These are phyloP conservation scores for Paraleonurus japonicus DNA, from an alignment of 257 asterid species.

Conservation along the genomic window DNA sequence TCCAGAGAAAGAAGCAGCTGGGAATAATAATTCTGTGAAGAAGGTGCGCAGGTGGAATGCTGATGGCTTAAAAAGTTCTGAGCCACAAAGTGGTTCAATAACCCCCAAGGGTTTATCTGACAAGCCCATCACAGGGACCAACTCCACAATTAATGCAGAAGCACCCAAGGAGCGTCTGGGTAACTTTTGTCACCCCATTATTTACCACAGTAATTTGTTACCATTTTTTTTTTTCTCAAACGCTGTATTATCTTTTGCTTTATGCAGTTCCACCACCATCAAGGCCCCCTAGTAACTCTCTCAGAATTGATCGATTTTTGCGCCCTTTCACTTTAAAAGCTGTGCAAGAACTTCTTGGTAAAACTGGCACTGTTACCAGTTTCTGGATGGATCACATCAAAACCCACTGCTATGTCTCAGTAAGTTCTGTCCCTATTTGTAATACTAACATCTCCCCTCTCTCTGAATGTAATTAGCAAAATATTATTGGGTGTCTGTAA, in stretches of 20 bases:
- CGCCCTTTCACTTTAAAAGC: conserved; percentile 92
- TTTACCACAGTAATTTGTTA: not conserved
- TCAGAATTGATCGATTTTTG: conserved; percentile 73
- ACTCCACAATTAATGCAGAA: conserved; percentile 42
- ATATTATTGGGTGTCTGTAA: conserved; percentile 6
- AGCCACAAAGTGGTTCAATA: conserved; percentile 41
- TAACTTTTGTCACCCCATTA: conserved; percentile 29
- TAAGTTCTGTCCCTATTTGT: conserved; percentile 36
- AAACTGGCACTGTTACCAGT: conserved; percentile 59
- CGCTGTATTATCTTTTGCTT: conserved; percentile 9
- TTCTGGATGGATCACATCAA: conserved; percentile 96
- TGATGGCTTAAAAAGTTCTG: conserved; percentile 50
- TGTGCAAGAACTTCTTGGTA: conserved; percentile 80
- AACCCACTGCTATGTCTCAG: conserved; percentile 90
- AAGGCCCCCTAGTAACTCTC: conserved; percentile 61
- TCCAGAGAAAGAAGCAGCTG: conserved; percentile 52
- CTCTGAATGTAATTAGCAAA: not conserved
- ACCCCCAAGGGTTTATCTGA: conserved; percentile 48
- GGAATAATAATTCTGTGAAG: conserved; percentile 54
- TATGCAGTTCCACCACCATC: conserved; percentile 74
- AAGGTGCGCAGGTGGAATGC: conserved; percentile 68
- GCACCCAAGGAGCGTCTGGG: conserved; percentile 76
- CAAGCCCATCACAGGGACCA: conserved; percentile 47
- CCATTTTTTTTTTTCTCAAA: conserved; percentile 17
- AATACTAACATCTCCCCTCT: not conserved